phyloP scores from a whole-genome alignment of 139 green algal species.

The Chlorella sp. region DNA sequence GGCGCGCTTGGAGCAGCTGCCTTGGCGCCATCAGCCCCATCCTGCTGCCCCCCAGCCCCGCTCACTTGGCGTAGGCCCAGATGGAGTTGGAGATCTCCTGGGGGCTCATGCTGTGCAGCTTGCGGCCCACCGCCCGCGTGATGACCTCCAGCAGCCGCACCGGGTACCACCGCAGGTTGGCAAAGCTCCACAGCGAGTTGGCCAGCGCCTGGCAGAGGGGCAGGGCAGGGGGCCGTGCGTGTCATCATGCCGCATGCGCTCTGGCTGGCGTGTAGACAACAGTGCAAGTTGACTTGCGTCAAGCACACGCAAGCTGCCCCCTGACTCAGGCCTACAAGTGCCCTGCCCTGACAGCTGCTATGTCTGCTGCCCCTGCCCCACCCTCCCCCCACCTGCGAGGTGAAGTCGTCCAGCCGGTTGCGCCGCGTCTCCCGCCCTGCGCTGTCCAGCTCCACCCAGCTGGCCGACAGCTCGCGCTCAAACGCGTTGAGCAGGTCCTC shows the following conservation, averaged over 20 bases:
- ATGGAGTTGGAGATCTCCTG: slow-evolving; percentile 56
- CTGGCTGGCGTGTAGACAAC: not conserved
- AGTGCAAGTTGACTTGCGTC: not conserved
- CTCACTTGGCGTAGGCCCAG: slow-evolving; percentile 25
- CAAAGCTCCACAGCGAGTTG: slow-evolving; percentile 55
- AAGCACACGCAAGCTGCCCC: not conserved
- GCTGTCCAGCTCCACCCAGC: slow-evolving; percentile 22
- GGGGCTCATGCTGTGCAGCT: slow-evolving; percentile 23
- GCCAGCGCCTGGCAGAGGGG: slow-evolving; percentile 41
- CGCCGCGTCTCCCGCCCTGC: not conserved
- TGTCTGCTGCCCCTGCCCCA: not conserved
- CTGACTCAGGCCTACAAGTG: not conserved
- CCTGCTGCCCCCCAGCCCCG: not conserved
- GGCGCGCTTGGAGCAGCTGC: not conserved
- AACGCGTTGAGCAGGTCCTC: slow-evolving; percentile 24
- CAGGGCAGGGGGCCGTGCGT: not conserved
- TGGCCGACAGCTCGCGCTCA: slow-evolving; percentile 23
- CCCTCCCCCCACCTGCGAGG: slow-evolving; percentile 24
- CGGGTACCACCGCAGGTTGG: slow-evolving; percentile 57
- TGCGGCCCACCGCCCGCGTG: slow-evolving; percentile 26
- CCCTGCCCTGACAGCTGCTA: too few relatives aligned
- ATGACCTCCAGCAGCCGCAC: slow-evolving; percentile 29
- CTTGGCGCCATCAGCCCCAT: not conserved
- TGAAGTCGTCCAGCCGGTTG: slow-evolving; percentile 29
- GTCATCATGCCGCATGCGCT: not conserved